Evolutionary conservation across 1,284 basidiomycete genomes (phyloP), one percentile per base, ranked within the genome.

Genomic region (Neotropicomus parvogracilis): DNA sequence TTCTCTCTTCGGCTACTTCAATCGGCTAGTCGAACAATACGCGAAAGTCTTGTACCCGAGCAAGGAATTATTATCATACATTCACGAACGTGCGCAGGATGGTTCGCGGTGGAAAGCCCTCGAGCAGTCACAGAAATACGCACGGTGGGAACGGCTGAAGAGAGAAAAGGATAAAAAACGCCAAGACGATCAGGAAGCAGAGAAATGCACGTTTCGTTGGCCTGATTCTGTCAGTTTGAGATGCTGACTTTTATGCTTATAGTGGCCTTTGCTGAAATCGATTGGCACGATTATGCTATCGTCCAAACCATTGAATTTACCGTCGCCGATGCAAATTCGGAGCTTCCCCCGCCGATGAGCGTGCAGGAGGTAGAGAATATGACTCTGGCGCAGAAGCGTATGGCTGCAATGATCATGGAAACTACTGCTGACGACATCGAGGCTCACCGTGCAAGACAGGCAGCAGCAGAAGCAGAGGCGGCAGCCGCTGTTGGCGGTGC

Each of bases 241-340:
- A 27, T 9, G 11, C 54, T 62, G 19, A 58, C 49, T 33, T 40
- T 20, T 42, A 48, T 45, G 37, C 35, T 47, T 54, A 3, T 53
- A 91, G 88, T 82, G 65, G 93, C 92, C 9, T 94, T 97, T 64
- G 90, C 92, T 40, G 91, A 95, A 65, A 98, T 99, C 63, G 97
- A 99, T 66, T 99, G 97, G 97, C 93, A 99, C 63, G 97, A 99
- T 70, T 99, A 98, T 72, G 92, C 95, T 44, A 92, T 97, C 51
- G 97, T 98, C 14, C 93, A 97, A 65, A 99, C 95, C 17, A 97
- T 99, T 58, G 97, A 99, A 68, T 97, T 99, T 62, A 99, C 97
- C 10, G 83, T 87, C 43, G 88, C 88, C 5, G 97, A 99, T 66
- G 85, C 90, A 51, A 83, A 85, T 35, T 85, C 94, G 24, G 94